Evolutionary conservation across 441 rosid genomes (phyloP), one percentile per base, ranked within the genome.

Genomic region (Adansonia rubrostipa): DNA sequence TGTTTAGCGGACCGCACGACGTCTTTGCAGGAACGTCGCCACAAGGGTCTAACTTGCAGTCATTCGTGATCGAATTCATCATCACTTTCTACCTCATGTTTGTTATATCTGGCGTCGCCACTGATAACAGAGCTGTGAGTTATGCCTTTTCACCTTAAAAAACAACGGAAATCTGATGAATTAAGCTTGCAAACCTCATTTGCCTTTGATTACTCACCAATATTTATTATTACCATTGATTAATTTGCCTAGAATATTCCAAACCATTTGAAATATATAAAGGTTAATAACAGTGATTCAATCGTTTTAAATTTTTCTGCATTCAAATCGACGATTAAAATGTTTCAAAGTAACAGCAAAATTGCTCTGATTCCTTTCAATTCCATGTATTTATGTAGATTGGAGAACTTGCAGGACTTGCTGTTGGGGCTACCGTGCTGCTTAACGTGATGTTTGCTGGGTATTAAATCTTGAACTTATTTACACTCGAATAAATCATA

Each of bases 31-130:
- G 99, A 81, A 95, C 98, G 3, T 40, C 80, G 40, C 98, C 99
- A 1, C 61, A 91, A 0, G 99, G 98, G 2, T 79, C 97, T 0
- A 22, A 90, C 45, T 8, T 86, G 60, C 99, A 95, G 74, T 86
- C 98, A 2, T 92, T 90, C 44, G 92, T 88, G 24, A 76, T 95
- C 1, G 99, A 95, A 88, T 95, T 92, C 87, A 92, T 95, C 78
- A 91, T 91, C 83, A 95, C 99, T 15, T 93, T 93, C 85, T 95
- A 89, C 85, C 93, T 95, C 74, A 91, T 95, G 99, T 95, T 95
- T 51, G 22, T 95, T 56, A 83, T 93, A 5, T 91, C 96, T 0
- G 99, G 99, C 0, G 98, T 92, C 3, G 95, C 97, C 53, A 95
- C 99, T 0, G 99, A 95, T 47, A 93, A 87, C 76, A 85, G 99